Evolutionary conservation across 495 filamentous ascomycete genomes (phyloP).

Genomic region (Podospora pseudoanserina): DNA sequence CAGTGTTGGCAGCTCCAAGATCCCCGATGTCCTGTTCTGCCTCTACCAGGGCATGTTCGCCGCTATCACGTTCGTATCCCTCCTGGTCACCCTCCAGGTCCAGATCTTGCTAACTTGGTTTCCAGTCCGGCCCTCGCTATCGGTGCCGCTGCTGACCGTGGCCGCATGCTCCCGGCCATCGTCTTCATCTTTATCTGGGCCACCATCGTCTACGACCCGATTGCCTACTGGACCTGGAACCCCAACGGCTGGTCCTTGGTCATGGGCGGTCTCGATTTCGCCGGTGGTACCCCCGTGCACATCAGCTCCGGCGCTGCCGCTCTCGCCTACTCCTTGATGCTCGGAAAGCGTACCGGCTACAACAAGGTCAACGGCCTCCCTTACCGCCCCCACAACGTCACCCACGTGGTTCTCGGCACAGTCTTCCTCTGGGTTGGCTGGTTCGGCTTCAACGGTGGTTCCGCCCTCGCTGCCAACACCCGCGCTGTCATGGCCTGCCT

Average conservation of each 20-base stretch:
- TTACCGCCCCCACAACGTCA: conserved; percentile 97
- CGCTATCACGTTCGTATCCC: conserved; percentile 60
- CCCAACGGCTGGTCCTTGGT: conserved; percentile 73
- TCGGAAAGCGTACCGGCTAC: conserved; percentile 84
- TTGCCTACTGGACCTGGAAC: conserved; percentile 99
- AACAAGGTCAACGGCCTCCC: conserved; percentile 80
- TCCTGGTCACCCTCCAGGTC: neutral
- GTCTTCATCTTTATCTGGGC: conserved; percentile 97
- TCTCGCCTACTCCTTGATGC: conserved; percentile 85
- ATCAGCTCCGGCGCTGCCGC: conserved; percentile 88
- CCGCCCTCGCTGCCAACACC: conserved; percentile 83
- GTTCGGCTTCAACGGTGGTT: conserved; percentile 98
- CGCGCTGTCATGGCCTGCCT: conserved; percentile 75
- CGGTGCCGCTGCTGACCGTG: conserved; percentile 88
- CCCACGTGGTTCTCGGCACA: conserved; percentile 92
- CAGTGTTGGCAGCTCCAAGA: conserved; percentile 72
- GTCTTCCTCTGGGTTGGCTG: conserved; percentile 99
- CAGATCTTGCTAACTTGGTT: conserved; percentile 6
- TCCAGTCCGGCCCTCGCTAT: conserved; percentile 76
- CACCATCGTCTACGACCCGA: conserved; percentile 90
- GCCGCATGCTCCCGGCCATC: conserved; percentile 88
- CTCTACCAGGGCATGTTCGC: conserved; percentile 99
- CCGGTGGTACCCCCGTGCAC: conserved; percentile 94
- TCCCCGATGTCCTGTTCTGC: conserved; percentile 89
- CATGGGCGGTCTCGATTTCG: conserved; percentile 90